These are phyloP conservation scores for Phragmites australis DNA, from an alignment of 176 grass and related monocot genomes.

Conservation along the genomic window DNA sequence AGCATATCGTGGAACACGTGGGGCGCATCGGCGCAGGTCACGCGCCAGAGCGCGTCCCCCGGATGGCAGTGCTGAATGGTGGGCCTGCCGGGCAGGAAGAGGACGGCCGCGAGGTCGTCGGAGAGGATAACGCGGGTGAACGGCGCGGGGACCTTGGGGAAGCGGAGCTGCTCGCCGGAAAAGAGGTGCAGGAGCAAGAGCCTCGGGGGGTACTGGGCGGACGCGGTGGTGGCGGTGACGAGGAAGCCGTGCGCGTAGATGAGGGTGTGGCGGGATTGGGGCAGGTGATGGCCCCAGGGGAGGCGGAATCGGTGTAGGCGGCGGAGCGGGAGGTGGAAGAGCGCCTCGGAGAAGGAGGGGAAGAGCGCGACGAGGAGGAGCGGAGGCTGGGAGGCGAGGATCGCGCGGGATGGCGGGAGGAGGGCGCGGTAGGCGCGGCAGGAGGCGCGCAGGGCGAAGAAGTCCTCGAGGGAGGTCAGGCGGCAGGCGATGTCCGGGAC, in stretches of 20 bases:
- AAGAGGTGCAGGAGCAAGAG: slow-evolving; percentile 72
- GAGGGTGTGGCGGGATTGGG: slow-evolving; percentile 45
- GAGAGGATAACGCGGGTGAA: slow-evolving; percentile 59
- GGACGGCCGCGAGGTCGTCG: slow-evolving; percentile 42
- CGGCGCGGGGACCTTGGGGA: slow-evolving; percentile 48
- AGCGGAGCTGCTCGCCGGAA: slow-evolving; percentile 57
- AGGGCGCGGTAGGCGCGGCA: slow-evolving; percentile 53
- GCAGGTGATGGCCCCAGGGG: slow-evolving; percentile 48
- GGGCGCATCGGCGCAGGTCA: background rate
- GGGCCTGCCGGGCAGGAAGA: slow-evolving; percentile 32
- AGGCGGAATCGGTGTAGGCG: slow-evolving; percentile 55
- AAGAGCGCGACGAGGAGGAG: slow-evolving; percentile 58
- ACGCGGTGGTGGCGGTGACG: slow-evolving; percentile 53
- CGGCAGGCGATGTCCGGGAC: slow-evolving; percentile 49
- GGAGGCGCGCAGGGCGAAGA: slow-evolving; percentile 56
- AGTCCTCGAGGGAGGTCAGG: slow-evolving; percentile 63
- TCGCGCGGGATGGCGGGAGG: slow-evolving; percentile 26
- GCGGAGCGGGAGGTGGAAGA: slow-evolving; percentile 56
- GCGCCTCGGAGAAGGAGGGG: slow-evolving; percentile 54
- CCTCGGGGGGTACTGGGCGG: slow-evolving; percentile 37
- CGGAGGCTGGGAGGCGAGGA: slow-evolving; percentile 54
- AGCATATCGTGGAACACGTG: slow-evolving; percentile 58
- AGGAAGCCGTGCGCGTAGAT: slow-evolving; percentile 62
- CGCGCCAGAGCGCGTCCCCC: slow-evolving; percentile 53
- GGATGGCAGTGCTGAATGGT: slow-evolving; percentile 49